phyloP scores from a whole-genome alignment of 352 stramenopile genomes.

The Globisporangium nodosum region DNA sequence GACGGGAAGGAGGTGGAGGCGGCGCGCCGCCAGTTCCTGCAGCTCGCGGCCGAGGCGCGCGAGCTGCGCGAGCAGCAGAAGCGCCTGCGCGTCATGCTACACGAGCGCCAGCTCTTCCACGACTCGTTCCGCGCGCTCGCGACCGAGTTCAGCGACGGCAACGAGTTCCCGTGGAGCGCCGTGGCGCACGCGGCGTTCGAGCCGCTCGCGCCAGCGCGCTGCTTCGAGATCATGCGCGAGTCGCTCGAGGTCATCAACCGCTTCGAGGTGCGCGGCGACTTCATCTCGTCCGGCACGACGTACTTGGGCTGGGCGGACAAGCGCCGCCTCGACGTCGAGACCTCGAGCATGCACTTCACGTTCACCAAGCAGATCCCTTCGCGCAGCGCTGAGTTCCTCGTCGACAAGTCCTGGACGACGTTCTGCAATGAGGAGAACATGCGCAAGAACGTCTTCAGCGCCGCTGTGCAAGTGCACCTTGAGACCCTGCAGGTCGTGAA shows the following conservation, averaged over 20 bases:
- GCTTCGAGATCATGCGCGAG: constrained; percentile 48
- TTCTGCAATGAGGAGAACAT: constrained; percentile 43
- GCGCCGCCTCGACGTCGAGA: constrained; percentile 34
- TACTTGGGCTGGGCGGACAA: constrained; percentile 63
- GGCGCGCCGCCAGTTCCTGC: constrained; percentile 30
- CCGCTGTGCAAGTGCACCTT: constrained; percentile 37
- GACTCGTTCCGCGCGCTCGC: constrained; percentile 35
- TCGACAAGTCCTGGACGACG: constrained; percentile 49
- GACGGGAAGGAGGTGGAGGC: constrained; percentile 17
- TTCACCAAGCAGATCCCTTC: constrained; percentile 51
- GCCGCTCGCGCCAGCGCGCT: constrained; percentile 20
- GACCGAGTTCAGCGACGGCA: constrained; percentile 24
- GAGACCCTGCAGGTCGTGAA: constrained; percentile 45
- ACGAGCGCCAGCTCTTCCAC: constrained; percentile 50
- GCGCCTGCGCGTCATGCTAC: constrained; percentile 41
- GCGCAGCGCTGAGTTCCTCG: constrained; percentile 26
- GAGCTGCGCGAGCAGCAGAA: constrained; percentile 46
- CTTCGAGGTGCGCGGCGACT: constrained; percentile 42
- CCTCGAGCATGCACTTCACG: constrained; percentile 51
- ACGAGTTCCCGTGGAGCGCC: constrained; percentile 16
- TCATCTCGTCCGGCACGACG: constrained; percentile 37
- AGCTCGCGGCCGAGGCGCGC: constrained; percentile 31
- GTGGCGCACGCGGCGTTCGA: constrained; percentile 30
- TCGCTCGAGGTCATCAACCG: constrained; percentile 46
- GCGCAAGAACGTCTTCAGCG: constrained; percentile 46